A percentile compares a stretch with the other conserved stretches of the same genome.
phyloP scores from a whole-genome alignment of 1,139 yeast genomes.

The Taphrina sp. region DNA sequence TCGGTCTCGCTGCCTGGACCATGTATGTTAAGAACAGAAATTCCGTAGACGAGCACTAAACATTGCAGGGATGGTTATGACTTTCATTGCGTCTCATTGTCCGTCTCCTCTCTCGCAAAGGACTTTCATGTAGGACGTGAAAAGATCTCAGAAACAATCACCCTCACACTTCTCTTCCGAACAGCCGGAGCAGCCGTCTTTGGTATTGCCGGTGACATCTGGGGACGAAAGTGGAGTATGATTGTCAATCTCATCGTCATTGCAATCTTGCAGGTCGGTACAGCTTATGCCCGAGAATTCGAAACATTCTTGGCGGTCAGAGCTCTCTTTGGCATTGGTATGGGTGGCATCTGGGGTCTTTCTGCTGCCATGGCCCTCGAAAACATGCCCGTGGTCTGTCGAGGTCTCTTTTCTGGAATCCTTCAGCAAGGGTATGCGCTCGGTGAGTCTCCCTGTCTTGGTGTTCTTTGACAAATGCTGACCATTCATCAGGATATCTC shows the following conservation, averaged over 20 bases:
- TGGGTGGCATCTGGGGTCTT: conserved; percentile 71
- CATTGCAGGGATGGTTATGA: conserved; percentile 82
- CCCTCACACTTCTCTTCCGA: conserved; percentile 62
- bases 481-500: conserved; percentile 47
- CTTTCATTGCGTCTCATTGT: conserved; percentile 68
- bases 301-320: conserved; percentile 67
- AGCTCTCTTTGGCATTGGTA: conserved; percentile 63
- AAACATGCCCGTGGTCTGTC: conserved; percentile 60
- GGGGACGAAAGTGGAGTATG: conserved; percentile 72
- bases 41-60: too few species aligned
- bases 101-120: conserved; percentile 57
- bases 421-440: conserved; percentile 73
- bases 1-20: conserved; percentile 73
- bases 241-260: conserved; percentile 55
- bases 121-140: conserved; percentile 53
- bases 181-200: conserved; percentile 59
- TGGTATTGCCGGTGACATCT: conserved; percentile 64
- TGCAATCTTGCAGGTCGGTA: conserved; percentile 64
- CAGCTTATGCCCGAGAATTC: conserved; percentile 67
- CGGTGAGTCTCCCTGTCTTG: conserved; percentile 48
- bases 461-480: background rate
- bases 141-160: conserved; percentile 67
- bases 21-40: too few species aligned
- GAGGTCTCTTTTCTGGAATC: conserved; percentile 64
- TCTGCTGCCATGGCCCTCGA: conserved; percentile 68